These are phyloP conservation scores for Cardamine resedifolia DNA, from an alignment of 345 rosid species.

Conservation along the genomic window DNA sequence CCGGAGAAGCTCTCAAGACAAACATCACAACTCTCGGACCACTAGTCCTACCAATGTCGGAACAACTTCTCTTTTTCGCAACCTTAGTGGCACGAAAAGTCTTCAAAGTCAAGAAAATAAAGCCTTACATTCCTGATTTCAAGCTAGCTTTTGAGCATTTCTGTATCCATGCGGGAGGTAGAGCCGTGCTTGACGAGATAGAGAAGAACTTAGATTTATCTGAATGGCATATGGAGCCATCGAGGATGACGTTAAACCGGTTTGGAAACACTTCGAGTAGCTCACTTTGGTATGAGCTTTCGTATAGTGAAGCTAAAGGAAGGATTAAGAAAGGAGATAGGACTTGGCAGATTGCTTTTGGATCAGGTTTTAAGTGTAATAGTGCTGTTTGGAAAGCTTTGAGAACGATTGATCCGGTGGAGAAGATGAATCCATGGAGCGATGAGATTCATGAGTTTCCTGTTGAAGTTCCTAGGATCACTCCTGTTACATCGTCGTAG, in stretches of 20 bases:
- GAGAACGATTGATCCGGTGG: slow-evolving; percentile 61
- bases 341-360: slow-evolving; percentile 93
- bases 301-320: slow-evolving; percentile 84
- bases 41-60: slow-evolving; percentile 84
- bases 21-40: slow-evolving; percentile 94
- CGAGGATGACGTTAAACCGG: slow-evolving; percentile 83
- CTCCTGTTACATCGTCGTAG: slow-evolving; percentile 30
- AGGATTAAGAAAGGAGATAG: slow-evolving; percentile 79
- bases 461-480: slow-evolving; percentile 63
- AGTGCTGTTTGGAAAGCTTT: slow-evolving; percentile 90
- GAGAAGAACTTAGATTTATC: slow-evolving; percentile 77
- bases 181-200: slow-evolving; percentile 85
- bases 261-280: slow-evolving; percentile 95
- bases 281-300: slow-evolving; percentile 86
- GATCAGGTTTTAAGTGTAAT: slow-evolving; percentile 95
- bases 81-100: slow-evolving; percentile 73
- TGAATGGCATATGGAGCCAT: slow-evolving; percentile 93
- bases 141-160: slow-evolving; percentile 90
- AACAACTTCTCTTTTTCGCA: slow-evolving; percentile 68
- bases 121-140: slow-evolving; percentile 82
- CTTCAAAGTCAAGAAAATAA: slow-evolving; percentile 60
- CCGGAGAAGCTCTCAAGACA: slow-evolving; percentile 91
- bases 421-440: slow-evolving; percentile 73
- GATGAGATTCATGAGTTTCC: slow-evolving; percentile 81
- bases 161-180: slow-evolving; percentile 86